Evolutionary conservation across 2,329 filamentous ascomycete species (phyloP), one percentile per base, ranked within the genome.

Genomic region (Dactylellina haptotyla): DNA sequence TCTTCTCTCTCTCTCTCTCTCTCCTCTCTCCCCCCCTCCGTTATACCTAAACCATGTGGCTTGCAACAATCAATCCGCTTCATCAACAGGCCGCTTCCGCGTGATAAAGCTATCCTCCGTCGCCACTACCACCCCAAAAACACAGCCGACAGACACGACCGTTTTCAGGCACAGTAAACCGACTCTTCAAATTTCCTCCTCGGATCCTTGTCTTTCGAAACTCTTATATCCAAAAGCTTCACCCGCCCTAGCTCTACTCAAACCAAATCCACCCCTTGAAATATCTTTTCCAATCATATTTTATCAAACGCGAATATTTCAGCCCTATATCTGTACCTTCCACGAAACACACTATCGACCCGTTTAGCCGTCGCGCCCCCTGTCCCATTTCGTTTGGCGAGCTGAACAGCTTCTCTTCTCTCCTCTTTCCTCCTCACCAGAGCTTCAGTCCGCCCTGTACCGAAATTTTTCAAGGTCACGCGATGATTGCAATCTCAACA

Each of bases 401-500:
- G 53, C 37, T 57, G 59, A 56, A 50, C 46, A 28, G 26, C 39
- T 25, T 63, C 45, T n/a, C n/a, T n/a, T n/a, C n/a, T n/a, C 20
- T 26, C 46, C 39, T 48, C 32, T 18, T 34, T 34, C 39, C 66
- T 18, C 34, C 50, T 70, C 23, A 20, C 23, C 41, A 30, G 43
- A 58, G 28, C 23, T 48, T 28, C 45, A 59, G 48, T 23, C 61
- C 50, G 46, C 26, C 37, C 34, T 16, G 12, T 51, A 53, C 45
- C 46, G 41, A 46, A 46, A 18, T 37, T 51, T 28, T 23, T 65
- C n/a, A n/a, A n/a, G 61, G 48, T 57, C 69, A 62, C 69, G 69
- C 69, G 61, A 73, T 73, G 69, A 73, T 73, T 73, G 69, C 69
- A 20, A 59, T 73, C 56, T 73, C 69, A 48, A 65, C 69, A 61